Conservation (phyloP, 495 filamentous ascomycete species). For the Penicillium odoratum region DNA sequence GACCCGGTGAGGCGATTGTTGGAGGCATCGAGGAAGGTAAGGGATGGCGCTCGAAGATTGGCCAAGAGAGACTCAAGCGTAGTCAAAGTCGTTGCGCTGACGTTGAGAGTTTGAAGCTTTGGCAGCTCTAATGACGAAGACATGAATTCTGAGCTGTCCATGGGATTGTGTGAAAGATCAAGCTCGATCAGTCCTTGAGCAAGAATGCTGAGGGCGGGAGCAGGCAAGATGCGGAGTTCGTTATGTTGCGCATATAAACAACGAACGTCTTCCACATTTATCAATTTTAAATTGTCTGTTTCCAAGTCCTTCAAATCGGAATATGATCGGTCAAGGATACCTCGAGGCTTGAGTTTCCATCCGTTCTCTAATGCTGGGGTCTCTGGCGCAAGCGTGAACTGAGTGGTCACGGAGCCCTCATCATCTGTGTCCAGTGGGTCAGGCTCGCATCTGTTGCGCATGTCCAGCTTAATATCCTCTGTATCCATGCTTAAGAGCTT, state of each 20-base stretch:
- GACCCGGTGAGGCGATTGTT: constrained; percentile 69
- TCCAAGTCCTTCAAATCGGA: constrained; percentile 56
- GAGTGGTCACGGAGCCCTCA: constrained; percentile 46
- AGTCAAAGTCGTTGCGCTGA: constrained; percentile 67
- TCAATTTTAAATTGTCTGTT: constrained; percentile 43
- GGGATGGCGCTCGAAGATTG: constrained; percentile 65
- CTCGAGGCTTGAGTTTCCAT: constrained; percentile 69
- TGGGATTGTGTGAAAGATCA: constrained; percentile 77
- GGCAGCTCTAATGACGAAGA: constrained; percentile 63
- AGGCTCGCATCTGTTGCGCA: constrained; percentile 69
- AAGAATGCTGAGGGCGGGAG: constrained; percentile 62
- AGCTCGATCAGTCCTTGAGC: constrained; percentile 68
- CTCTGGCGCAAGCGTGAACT: constrained; percentile 47
- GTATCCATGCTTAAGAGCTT: constrained; percentile 78
- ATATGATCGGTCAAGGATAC: constrained; percentile 71
- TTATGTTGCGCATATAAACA: constrained; percentile 75
- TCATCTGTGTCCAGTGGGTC: constrained; percentile 44
- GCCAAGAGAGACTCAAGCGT: constrained; percentile 61
- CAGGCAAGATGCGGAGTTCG: constrained; percentile 65
- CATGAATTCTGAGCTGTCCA: constrained; percentile 61
- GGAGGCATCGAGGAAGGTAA: constrained; percentile 76
- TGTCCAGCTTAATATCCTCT: constrained; percentile 76
- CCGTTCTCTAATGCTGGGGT: constrained; percentile 32
- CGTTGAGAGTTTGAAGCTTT: constrained; percentile 69
- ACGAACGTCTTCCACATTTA: constrained; percentile 47